Percentiles rank a stretch among this genome's conserved stretches.
phyloP scores from a whole-genome alignment of 331 rosid genomes.

The Rosa hybrid region DNA sequence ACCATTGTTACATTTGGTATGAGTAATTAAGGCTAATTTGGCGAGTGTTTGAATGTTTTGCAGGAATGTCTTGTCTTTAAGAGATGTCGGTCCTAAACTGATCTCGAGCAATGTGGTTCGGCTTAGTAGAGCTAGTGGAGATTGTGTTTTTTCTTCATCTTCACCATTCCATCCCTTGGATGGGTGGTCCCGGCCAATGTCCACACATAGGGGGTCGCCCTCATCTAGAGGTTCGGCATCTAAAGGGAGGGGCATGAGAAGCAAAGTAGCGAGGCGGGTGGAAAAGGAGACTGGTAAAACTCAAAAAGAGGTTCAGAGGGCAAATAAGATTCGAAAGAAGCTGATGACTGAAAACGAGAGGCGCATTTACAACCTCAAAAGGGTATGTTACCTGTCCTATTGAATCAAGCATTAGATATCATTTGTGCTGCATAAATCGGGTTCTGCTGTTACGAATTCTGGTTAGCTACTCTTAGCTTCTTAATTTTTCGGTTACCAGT shows the following conservation, averaged over 20 bases:
- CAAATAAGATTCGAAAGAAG: constrained; percentile 80
- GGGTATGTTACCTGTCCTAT: constrained; percentile 50
- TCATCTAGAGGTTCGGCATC: constrained; percentile 54
- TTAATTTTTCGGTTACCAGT: background rate
- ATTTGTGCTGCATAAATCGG: background rate
- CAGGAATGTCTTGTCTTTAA: constrained; percentile 55
- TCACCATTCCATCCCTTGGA: constrained; percentile 44
- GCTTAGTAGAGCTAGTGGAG: constrained; percentile 29
- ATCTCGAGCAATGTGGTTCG: constrained; percentile 40
- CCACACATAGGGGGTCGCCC: constrained; percentile 33
- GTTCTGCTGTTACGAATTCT: background rate
- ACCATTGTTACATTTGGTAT: background rate
- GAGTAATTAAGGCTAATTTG: constrained; percentile 15
- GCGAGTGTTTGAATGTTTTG: constrained; percentile 12
- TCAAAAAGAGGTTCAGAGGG: constrained; percentile 79
- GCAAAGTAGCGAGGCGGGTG: constrained; percentile 91
- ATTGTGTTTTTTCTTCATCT: constrained; percentile 28
- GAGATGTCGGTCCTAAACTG: constrained; percentile 32
- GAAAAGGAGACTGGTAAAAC: constrained; percentile 92
- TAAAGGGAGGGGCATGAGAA: constrained; percentile 86
- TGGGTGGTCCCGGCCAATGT: constrained; percentile 64
- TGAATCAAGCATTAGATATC: background rate
- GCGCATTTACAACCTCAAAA: constrained; percentile 84
- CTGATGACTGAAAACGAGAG: constrained; percentile 96
- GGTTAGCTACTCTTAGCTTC: background rate